phyloP scores from a whole-genome alignment of 805 yeast species.

The Priceomyces carsonii region DNA sequence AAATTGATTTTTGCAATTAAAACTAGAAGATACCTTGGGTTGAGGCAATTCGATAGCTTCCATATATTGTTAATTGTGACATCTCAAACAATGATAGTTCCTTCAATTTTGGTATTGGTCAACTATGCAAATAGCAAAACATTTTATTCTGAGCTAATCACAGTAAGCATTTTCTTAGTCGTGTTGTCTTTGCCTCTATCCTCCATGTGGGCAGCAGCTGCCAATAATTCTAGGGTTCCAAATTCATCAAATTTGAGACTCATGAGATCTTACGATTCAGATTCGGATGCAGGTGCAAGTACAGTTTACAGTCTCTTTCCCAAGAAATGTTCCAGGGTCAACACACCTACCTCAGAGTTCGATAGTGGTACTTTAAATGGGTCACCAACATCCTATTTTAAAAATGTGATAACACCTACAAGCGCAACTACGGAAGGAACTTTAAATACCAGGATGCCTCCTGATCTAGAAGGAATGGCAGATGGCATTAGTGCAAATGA shows the following conservation, averaged over 20 bases:
- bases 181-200: conserved; percentile 79
- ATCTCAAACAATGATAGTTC: conserved; percentile 77
- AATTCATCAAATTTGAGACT: conserved; percentile 16
- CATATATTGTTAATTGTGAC: conserved; percentile 82
- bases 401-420: neutral
- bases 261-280: conserved; percentile 6
- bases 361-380: conserved; percentile 6
- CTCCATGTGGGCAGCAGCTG: conserved; percentile 83
- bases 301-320: conserved; percentile 10
- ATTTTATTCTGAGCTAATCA: conserved; percentile 41
- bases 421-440: conserved; percentile 1
- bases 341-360: conserved; percentile 3
- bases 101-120: conserved; percentile 65
- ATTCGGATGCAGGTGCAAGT: conserved; percentile 2
- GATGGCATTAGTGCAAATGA: conserved; percentile 6
- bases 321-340: conserved; percentile 10
- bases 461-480: conserved; percentile 6
- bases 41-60: conserved; percentile 78
- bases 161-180: conserved; percentile 61
- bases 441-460: conserved; percentile 4
- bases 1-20: conserved; percentile 71
- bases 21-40: conserved; percentile 73
- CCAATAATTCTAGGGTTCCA: conserved; percentile 45
- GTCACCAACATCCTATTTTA: conserved; percentile 6
- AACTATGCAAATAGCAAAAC: conserved; percentile 34